These are phyloP conservation scores for Madurella mycetomatis DNA, from an alignment of 2,329 filamentous ascomycete species.

Conservation along the genomic window DNA sequence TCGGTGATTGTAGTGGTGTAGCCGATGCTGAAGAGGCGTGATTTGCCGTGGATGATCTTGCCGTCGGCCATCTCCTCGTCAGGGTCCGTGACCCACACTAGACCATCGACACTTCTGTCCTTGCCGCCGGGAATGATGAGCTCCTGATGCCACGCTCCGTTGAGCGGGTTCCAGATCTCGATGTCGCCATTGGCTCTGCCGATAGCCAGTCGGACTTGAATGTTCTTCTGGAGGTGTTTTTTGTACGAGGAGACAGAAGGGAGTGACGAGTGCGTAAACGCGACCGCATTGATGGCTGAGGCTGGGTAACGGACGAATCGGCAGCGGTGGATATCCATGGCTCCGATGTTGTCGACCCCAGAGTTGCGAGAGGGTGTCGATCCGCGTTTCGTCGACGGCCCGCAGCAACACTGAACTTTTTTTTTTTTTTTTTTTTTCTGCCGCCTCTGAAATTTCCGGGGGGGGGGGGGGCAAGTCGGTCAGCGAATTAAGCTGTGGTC, in stretches of 20 bases:
- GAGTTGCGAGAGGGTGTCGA: slow-evolving; percentile 11
- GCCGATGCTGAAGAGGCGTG: slow-evolving; percentile 92
- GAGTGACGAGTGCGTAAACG: slow-evolving; percentile 74
- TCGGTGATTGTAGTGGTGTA: slow-evolving; percentile 90
- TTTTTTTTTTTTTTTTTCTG: slow-evolving; percentile 24
- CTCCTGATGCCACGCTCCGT: slow-evolving; percentile 85
- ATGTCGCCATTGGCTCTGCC: slow-evolving; percentile 93
- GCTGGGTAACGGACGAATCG: slow-evolving; percentile 92
- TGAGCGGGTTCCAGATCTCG: slow-evolving; percentile 91
- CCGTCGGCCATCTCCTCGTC: slow-evolving; percentile 63
- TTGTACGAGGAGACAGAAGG: slow-evolving; percentile 43
- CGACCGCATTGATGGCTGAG: slow-evolving; percentile 87
- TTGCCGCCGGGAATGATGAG: slow-evolving; percentile 76
- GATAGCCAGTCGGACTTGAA: slow-evolving; percentile 72
- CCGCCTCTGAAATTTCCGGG: slow-evolving; percentile 21
- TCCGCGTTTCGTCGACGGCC: slow-evolving; percentile 1
- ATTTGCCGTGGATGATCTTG: slow-evolving; percentile 60
- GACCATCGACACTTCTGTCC: slow-evolving; percentile 81
- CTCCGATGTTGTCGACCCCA: slow-evolving; percentile 18
- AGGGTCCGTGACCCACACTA: slow-evolving; percentile 87
- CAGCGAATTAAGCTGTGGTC: slow-evolving; percentile 31
- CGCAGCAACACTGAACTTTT: not conserved
- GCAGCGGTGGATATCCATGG: slow-evolving; percentile 94
- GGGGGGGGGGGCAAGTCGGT: slow-evolving; percentile 21
- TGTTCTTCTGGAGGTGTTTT: slow-evolving; percentile 47